Evolutionary conservation across 805 yeast species (phyloP), one percentile per base, ranked within the genome.

Genomic region (Lachancea sp.): DNA sequence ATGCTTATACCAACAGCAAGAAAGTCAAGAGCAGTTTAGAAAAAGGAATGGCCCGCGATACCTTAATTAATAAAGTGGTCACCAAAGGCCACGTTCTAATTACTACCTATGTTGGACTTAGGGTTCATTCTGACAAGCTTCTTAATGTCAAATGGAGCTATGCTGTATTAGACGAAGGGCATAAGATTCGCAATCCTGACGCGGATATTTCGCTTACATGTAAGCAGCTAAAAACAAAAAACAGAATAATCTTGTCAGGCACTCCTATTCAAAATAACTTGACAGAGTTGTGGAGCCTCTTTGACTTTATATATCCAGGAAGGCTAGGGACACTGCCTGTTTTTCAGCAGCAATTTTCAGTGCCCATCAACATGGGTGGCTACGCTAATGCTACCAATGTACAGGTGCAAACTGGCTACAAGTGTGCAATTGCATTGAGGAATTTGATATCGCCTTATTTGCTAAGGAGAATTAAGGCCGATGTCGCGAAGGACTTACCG

Each of bases 231-330:
- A 79, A 77, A 52, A 87, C 97, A 0, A 77, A 79, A n/a, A 80
- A 92, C 58, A 68, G 98, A 48, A 70, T 92, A 3, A 90, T 92
- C 46, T 62, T 92, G 16, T 86, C 96, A 0, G 98, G 98, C 2
- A 92, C 98, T 0, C 98, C 98, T 0, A 88, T 92, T 40, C 98
- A 92, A 57, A 92, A 92, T 61, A 92, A 92, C 52, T 65, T 92
- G 43, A 76, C 80, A 15, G 98, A 92, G 60, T 64, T 92, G 16
- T 92, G 98, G 98, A 83, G 95, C 40, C 64, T 92, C 34, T 90
- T 92, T 65, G 98, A 92, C 55, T 92, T 92, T 64, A 83, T 89
- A 2, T 89, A 83, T 54, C 98, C 98, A 0, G 98, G 98, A 0
- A 69, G 95, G 46, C 64, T 92, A 17, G 98, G 98, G 0, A 92